phyloP scores from a whole-genome alignment of 345 rosid genomes.

The Conringia planisiliqua region DNA sequence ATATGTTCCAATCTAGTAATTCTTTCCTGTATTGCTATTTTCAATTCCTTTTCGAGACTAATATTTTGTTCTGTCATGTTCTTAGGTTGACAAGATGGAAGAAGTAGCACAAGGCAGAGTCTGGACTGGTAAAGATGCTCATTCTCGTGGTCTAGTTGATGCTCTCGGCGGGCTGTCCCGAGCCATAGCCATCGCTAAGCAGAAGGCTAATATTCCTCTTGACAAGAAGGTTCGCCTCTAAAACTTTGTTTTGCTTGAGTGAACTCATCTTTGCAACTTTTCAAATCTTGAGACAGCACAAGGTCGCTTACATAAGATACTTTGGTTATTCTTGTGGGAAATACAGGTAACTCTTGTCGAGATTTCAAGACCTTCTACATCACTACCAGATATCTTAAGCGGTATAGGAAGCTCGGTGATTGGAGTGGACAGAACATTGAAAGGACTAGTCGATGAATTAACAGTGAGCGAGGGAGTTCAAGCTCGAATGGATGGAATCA shows the following conservation, averaged over 20 bases:
- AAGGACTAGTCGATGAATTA: conserved; percentile 56
- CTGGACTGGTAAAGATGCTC: conserved; percentile 92
- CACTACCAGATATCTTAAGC: conserved; percentile 69
- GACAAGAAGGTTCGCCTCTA: conserved; percentile 43
- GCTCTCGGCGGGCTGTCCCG: conserved; percentile 82
- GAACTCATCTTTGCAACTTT: background rate
- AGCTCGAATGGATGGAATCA: conserved; percentile 89
- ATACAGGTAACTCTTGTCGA: conserved; percentile 76
- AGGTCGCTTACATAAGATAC: conserved; percentile 1
- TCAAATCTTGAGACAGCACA: background rate
- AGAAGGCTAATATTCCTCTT: conserved; percentile 72
- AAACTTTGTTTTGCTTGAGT: background rate
- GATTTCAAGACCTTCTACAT: conserved; percentile 72
- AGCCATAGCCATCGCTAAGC: conserved; percentile 87
- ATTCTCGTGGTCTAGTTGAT: conserved; percentile 78
- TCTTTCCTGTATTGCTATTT: background rate
- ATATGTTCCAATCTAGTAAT: conserved; percentile 25
- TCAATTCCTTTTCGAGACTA: background rate
- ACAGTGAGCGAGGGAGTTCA: conserved; percentile 60
- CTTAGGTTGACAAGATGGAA: conserved; percentile 84
- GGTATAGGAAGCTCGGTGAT: conserved; percentile 62
- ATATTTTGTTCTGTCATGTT: background rate
- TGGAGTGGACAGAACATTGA: conserved; percentile 64
- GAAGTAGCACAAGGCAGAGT: conserved; percentile 98
- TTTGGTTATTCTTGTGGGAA: background rate